Conservation (phyloP, 1,284 basidiomycete genomes). For the Cerioporus squamosus region DNA sequence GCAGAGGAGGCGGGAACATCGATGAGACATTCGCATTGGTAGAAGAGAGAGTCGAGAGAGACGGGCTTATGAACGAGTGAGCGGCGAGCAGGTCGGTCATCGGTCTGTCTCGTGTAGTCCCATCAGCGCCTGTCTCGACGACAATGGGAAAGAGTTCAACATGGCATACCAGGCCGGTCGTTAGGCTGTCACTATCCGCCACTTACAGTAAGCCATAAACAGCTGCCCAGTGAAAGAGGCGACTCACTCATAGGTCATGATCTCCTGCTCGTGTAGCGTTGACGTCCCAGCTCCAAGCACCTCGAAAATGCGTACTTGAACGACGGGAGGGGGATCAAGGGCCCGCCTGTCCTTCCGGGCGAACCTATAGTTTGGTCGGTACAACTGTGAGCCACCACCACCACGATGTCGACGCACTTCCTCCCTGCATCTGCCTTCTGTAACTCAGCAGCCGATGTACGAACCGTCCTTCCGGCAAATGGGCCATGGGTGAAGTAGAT, state of each 20-base stretch:
- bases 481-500: slow-evolving; percentile 1
- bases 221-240: background rate
- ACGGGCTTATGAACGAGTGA: background rate
- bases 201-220: background rate
- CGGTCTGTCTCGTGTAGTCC: background rate
- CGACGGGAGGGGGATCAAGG: slow-evolving; percentile 46
- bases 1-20: too few species aligned
- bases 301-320: slow-evolving; percentile 35
- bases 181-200: slow-evolving; percentile 22
- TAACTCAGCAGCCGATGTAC: slow-evolving; percentile 11
- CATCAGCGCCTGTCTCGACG: slow-evolving; percentile 6
- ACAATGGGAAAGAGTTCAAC: slow-evolving; percentile 67
- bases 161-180: slow-evolving; percentile 61
- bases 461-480: slow-evolving; percentile 12
- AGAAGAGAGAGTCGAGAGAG: background rate
- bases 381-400: background rate
- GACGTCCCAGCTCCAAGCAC: slow-evolving; percentile 30
- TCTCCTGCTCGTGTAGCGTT: slow-evolving; percentile 37
- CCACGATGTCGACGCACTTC: slow-evolving; percentile 11
- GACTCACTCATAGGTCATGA: background rate
- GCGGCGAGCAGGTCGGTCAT: background rate
- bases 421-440: slow-evolving; percentile 22
- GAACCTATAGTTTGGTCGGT: slow-evolving; percentile 31
- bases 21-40: too few species aligned
- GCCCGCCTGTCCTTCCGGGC: slow-evolving; percentile 41